Evolutionary conservation across 768 basidiomycete genomes (phyloP).

Genomic region (Tylopilus cervinicoccineus): DNA sequence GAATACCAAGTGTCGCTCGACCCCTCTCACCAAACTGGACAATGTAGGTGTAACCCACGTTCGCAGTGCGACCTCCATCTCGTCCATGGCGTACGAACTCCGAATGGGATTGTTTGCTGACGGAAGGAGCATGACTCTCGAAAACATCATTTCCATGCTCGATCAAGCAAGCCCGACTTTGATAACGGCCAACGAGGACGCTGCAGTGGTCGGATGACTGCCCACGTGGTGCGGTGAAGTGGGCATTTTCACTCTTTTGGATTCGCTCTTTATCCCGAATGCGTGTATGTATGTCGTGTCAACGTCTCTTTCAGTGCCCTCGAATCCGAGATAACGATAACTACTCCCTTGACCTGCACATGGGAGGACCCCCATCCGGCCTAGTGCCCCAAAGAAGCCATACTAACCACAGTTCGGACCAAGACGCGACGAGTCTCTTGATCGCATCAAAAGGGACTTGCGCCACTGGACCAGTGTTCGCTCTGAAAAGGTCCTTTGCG

Average conservation of each 20-base stretch:
- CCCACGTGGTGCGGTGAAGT: too few relatives aligned
- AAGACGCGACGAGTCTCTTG: too few relatives aligned
- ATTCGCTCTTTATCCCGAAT: neutral
- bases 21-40: slow-evolving; percentile 14
- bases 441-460: too few relatives aligned
- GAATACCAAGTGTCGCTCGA: slow-evolving; percentile 14
- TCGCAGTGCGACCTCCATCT: slow-evolving; percentile 19
- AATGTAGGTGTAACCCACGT: slow-evolving; percentile 12
- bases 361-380: too few relatives aligned
- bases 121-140: slow-evolving; percentile 21
- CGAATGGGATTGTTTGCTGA: slow-evolving; percentile 24
- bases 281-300: neutral
- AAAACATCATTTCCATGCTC: slow-evolving; percentile 26
- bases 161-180: slow-evolving; percentile 24
- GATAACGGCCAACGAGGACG: neutral
- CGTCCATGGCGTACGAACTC: slow-evolving; percentile 27
- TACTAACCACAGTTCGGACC: too few relatives aligned
- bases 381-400: too few relatives aligned
- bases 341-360: too few relatives aligned
- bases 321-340: too few relatives aligned
- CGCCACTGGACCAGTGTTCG: too few relatives aligned
- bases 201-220: slow-evolving; percentile 8
- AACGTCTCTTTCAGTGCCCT: too few relatives aligned
- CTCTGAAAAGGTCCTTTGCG: too few relatives aligned
- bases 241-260: neutral